Base-by-base conservation (phyloP, 1,284 basidiomycete genomes). In the Rhizoctonia solani region DNA sequence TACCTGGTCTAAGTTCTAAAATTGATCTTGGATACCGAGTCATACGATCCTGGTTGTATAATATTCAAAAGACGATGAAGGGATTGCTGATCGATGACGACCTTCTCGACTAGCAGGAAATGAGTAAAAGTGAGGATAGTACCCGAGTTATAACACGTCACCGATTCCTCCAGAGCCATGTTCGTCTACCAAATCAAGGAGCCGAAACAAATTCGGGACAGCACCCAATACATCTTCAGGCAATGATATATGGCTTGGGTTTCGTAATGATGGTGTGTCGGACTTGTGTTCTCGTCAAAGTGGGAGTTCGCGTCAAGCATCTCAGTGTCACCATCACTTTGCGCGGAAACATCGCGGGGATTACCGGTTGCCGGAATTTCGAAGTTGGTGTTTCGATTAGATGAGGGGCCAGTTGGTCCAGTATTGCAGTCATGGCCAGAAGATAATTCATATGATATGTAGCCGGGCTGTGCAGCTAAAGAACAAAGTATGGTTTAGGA, bases 211-310 rank as follows among this genome's bases (percentile, higher is more conserved):
- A 14, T 67, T 67, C 6, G 50, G 53, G 16, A 68, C 58, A 25
- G 47, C 32, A 16, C 37, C n/a, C 9, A 68, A 42, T 1, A 68
- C 39, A 25, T 69, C 66, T 16, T 84, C 85, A 78, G 68, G 85
- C 83, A n/a, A n/a, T 1, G 79, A 79, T 66, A 79, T 83, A 84
- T 85, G 86, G 67, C 78, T 73, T 42, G 69, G 71, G 58, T 79
- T 75, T 81, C 86, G 82, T 32, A 80, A 66, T 0, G 41, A 21
- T 4, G 14, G 4, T 44, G 16, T 6, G 41, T 21, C 4, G 29
- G n/a, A 30, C 23, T 44, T 8, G 42, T 4, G n/a, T 56, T 25
- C 25, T 19, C 44, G 9, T 46, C 44, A 21, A 41, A 59, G 27
- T 27, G n/a, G 16, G 44, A 42, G 4, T 19, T 13, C 16, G 44